Evolutionary conservation across 2,329 filamentous ascomycete species (phyloP).

Genomic region (Cladophialophora carrionii): DNA sequence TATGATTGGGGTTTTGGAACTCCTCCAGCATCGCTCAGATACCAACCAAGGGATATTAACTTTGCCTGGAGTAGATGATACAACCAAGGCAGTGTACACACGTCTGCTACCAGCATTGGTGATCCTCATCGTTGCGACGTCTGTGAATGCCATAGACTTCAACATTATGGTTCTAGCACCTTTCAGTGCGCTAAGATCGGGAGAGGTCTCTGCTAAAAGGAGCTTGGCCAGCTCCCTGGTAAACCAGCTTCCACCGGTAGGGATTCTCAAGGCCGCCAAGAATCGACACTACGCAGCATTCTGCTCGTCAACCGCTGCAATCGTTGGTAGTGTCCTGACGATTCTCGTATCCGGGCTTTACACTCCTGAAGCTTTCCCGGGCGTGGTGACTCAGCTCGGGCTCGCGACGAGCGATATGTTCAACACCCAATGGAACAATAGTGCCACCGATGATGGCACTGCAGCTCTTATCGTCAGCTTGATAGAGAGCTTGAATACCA

Average conservation of each 20-base stretch:
- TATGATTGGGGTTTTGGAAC: too few species aligned
- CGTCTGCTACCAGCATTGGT: conserved; percentile 38
- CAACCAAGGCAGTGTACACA: too few species aligned
- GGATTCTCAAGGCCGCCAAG: too few species aligned
- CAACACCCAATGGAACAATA: conserved; percentile 29
- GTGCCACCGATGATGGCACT: conserved; percentile 23
- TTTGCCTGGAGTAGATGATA: too few species aligned
- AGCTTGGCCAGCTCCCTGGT: too few species aligned
- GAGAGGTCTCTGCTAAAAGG: too few species aligned
- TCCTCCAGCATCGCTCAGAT: too few species aligned
- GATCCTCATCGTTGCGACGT: conserved; percentile 29
- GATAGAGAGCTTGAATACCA: conserved; percentile 27
- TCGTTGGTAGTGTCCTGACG: conserved; percentile 34
- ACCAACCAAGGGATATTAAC: too few species aligned
- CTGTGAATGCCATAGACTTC: conserved; percentile 35
- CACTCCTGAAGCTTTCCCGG: conserved; percentile 35
- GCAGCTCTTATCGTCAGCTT: conserved; percentile 31
- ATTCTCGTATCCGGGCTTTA: conserved; percentile 42
- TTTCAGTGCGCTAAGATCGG: conserved; percentile 19
- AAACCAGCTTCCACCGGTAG: too few species aligned
- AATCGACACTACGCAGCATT: too few species aligned
- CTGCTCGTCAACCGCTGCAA: too few species aligned
- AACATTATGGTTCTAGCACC: conserved; percentile 32
- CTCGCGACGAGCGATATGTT: conserved; percentile 38
- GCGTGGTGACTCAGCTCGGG: conserved; percentile 30